Evolutionary conservation across 768 basidiomycete species (phyloP).

Genomic region (Chalciporus pseudorubinellus): DNA sequence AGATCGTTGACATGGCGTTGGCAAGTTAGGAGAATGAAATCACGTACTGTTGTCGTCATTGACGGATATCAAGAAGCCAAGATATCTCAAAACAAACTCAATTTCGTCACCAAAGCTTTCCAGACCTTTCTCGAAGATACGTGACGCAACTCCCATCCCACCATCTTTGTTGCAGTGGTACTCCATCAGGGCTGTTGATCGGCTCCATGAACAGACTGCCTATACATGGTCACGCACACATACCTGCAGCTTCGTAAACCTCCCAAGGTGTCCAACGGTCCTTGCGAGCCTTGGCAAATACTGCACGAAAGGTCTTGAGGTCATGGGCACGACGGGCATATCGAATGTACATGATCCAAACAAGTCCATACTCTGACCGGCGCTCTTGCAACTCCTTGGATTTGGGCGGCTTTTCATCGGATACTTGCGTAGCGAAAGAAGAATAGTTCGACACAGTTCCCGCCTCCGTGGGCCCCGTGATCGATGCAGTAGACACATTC

Average conservation of each 20-base stretch:
- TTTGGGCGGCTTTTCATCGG: slow-evolving; percentile 54
- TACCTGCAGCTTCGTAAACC: slow-evolving; percentile 90
- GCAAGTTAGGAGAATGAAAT: neutral
- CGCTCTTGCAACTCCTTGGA: slow-evolving; percentile 52
- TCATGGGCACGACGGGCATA: slow-evolving; percentile 88
- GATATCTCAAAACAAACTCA: slow-evolving; percentile 84
- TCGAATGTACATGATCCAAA: slow-evolving; percentile 90
- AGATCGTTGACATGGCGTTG: slow-evolving; percentile 7
- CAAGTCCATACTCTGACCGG: slow-evolving; percentile 71
- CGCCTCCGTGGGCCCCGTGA: slow-evolving; percentile 23
- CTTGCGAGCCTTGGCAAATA: slow-evolving; percentile 83
- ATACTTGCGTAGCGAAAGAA: slow-evolving; percentile 49
- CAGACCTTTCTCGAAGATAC: slow-evolving; percentile 93
- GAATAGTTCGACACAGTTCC: slow-evolving; percentile 40
- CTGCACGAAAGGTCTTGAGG: slow-evolving; percentile 67
- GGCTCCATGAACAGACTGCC: slow-evolving; percentile 4
- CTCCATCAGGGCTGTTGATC: slow-evolving; percentile 78
- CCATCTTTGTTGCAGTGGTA: slow-evolving; percentile 85
- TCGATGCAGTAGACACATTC: slow-evolving; percentile 7
- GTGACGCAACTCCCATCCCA: slow-evolving; percentile 68
- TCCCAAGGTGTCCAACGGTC: slow-evolving; percentile 83
- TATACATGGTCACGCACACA: slow-evolving; percentile 1
- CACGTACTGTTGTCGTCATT: slow-evolving; percentile 92
- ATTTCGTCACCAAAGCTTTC: slow-evolving; percentile 79
- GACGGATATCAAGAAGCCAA: slow-evolving; percentile 89